Percentiles rank a stretch among this genome's conserved stretches.
phyloP scores from a whole-genome alignment of 352 stramenopile species.

The Phytophthora cajani region DNA sequence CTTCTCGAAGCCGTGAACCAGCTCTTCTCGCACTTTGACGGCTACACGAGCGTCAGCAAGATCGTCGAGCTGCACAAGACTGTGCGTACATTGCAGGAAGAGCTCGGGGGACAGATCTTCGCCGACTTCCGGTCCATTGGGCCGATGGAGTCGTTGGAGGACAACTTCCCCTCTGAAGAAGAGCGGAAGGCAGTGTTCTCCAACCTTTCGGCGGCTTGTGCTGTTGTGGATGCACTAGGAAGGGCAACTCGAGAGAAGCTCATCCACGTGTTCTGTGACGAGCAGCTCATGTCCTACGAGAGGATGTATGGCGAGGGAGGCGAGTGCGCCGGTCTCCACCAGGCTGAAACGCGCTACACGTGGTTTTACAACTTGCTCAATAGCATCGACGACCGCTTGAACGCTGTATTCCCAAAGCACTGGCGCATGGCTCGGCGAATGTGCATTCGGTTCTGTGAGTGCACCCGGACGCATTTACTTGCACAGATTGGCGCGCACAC shows the following conservation, averaged over 20 bases:
- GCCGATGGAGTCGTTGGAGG: slow-evolving; percentile 72
- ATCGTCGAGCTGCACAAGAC: slow-evolving; percentile 94
- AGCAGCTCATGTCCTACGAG: slow-evolving; percentile 72
- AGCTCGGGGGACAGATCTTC: slow-evolving; percentile 89
- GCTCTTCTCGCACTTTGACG: slow-evolving; percentile 97
- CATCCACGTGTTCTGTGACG: slow-evolving; percentile 72
- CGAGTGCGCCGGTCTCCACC: slow-evolving; percentile 58
- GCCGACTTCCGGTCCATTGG: slow-evolving; percentile 90
- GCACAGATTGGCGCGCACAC: slow-evolving; percentile 68
- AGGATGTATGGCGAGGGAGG: slow-evolving; percentile 65
- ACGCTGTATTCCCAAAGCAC: slow-evolving; percentile 94
- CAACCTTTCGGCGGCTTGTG: slow-evolving; percentile 73
- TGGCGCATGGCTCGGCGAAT: slow-evolving; percentile 96
- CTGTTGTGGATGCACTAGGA: slow-evolving; percentile 73
- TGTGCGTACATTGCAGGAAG: slow-evolving; percentile 90
- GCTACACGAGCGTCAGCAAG: slow-evolving; percentile 92
- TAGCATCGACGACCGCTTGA: slow-evolving; percentile 86
- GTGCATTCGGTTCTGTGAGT: slow-evolving; percentile 93
- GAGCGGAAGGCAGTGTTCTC: slow-evolving; percentile 71
- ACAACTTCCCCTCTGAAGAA: slow-evolving; percentile 74
- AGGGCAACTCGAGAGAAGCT: slow-evolving; percentile 75
- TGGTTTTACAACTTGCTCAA: slow-evolving; percentile 84
- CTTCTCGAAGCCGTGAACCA: slow-evolving; percentile 97
- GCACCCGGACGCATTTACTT: slow-evolving; percentile 79
- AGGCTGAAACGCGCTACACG: slow-evolving; percentile 76